Conservation (phyloP, 768 basidiomycete genomes). For the Trametes meyenii region DNA sequence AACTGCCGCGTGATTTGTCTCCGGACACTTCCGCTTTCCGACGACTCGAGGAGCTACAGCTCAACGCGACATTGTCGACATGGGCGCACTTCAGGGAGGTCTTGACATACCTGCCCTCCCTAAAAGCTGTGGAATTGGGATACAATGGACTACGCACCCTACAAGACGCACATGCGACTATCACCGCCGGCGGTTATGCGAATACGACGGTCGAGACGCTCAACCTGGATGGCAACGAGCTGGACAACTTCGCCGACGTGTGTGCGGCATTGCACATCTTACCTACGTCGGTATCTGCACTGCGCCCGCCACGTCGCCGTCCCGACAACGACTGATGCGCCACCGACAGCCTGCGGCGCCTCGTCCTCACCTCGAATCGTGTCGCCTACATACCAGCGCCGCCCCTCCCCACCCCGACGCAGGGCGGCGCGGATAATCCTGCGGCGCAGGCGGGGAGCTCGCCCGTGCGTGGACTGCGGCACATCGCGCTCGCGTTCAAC, state of each 20-base stretch:
- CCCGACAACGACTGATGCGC: constrained; percentile 1
- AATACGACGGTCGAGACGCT: constrained; percentile 46
- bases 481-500: constrained; percentile 69
- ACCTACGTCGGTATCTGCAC: constrained; percentile 42
- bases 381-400: constrained; percentile 46
- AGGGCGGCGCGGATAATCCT: neutral
- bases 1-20: constrained; percentile 37
- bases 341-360: constrained; percentile 55
- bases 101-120: constrained; percentile 52
- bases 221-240: constrained; percentile 73
- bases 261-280: constrained; percentile 48
- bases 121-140: constrained; percentile 66
- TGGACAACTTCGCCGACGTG: constrained; percentile 57
- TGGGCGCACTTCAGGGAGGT: constrained; percentile 70
- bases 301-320: neutral
- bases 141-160: constrained; percentile 59
- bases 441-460: neutral
- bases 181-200: constrained; percentile 15
- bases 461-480: constrained; percentile 44
- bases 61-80: constrained; percentile 71
- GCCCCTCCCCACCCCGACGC: neutral
- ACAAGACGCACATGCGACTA: neutral
- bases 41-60: constrained; percentile 62
- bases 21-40: constrained; percentile 48
- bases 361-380: constrained; percentile 68